Base-by-base conservation (phyloP, 345 rosid genomes). In the thale cress (Arabidopsis thaliana) region DNA sequence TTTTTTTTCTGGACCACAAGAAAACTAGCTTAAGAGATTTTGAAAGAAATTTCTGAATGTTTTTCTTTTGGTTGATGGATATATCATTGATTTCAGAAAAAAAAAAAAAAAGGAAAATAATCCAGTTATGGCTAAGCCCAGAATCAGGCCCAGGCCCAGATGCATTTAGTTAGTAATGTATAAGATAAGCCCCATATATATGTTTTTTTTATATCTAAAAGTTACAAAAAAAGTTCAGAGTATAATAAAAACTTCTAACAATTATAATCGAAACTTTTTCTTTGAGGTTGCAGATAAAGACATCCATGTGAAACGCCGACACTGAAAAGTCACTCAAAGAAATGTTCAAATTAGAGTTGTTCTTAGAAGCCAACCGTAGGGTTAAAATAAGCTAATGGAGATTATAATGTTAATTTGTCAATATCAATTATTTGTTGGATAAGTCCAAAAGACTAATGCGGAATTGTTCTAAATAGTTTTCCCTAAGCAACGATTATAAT, bases 401-500 rank as follows among this genome's bases (percentile, higher is more conserved):
- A 23, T 33, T 24, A 49, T 36, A 36, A 36, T 56, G 34, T 24
- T 34, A 34, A 34, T 34, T 25, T 25, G 58, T 34, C 23, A 13
- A 36, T 11, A 1, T 58, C 72, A 41, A 20, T 30, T 65, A 42
- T 56, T 57, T 65, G 51, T 65, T 65, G 73, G 78, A 58, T 41
- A 66, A 74, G 59, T 46, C 33, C 6, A 65, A 45, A n/a, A 56
- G 10, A 24, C n/a, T n/a, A 56, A n/a, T 33, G 72, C 42, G 33
- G 59, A 74, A 37, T 8, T 65, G 66, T 65, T 74, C 66, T 28
- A 8, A 16, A 20, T 51, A 50, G 44, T 72, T 30, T 50, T 2
- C 30, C 13, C 69, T 52, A 13, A 32, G 52, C 11, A 36, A 20
- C 7, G 14, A 32, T 20, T 61, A 16, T 45, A n/a, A 34, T 55